phyloP scores from a whole-genome alignment of 495 filamentous ascomycete species.

The Hamigera avellanea region DNA sequence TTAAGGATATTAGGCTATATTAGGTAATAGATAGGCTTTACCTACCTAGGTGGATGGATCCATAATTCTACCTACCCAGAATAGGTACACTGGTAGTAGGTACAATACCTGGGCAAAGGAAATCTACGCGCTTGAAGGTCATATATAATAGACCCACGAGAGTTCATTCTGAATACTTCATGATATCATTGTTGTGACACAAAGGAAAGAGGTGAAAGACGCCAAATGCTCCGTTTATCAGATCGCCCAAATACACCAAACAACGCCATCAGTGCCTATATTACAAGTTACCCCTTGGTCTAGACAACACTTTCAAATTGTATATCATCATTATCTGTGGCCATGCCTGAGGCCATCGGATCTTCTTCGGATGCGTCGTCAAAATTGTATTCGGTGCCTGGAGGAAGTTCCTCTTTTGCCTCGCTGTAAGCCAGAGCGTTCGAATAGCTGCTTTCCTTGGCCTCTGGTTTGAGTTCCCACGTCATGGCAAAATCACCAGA shows the following conservation, averaged over 20 bases:
- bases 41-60: too few species aligned
- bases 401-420: slow-evolving; percentile 36
- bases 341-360: slow-evolving; percentile 30
- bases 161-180: too few species aligned
- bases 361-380: slow-evolving; percentile 36
- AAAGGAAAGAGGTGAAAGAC: neutral
- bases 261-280: slow-evolving; percentile 1
- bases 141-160: too few species aligned
- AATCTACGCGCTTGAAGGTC: too few species aligned
- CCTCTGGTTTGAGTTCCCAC: slow-evolving; percentile 71
- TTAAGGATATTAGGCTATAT: too few species aligned
- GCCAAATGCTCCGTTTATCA: too few species aligned
- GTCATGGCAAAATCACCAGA: slow-evolving; percentile 70
- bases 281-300: too few species aligned
- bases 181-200: neutral
- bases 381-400: slow-evolving; percentile 26
- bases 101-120: too few species aligned
- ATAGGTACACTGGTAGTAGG: too few species aligned
- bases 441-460: slow-evolving; percentile 43
- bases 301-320: slow-evolving; percentile 65
- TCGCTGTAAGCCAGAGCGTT: slow-evolving; percentile 22
- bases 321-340: slow-evolving; percentile 53
- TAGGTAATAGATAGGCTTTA: too few species aligned
- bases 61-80: too few species aligned
- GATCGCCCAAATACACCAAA: neutral